Evolutionary conservation across 1,139 yeast genomes (phyloP).

Genomic region (Pichia sp.): DNA sequence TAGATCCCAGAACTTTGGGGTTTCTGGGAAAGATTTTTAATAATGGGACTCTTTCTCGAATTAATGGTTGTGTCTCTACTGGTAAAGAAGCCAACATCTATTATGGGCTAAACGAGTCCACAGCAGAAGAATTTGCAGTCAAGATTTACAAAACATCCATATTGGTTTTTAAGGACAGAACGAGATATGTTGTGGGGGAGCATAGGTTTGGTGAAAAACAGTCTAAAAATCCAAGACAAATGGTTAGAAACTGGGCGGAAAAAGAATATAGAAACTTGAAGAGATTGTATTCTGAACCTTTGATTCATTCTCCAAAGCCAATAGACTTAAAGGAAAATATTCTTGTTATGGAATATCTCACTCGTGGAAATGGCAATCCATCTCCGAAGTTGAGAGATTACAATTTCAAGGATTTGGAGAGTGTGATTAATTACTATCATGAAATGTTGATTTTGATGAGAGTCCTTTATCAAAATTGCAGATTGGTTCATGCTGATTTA

Average conservation of each 20-base stretch:
- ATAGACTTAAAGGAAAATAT: constrained; percentile 85
- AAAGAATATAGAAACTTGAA: constrained; percentile 92
- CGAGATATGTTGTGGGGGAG: constrained; percentile 94
- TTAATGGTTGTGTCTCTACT: constrained; percentile 92
- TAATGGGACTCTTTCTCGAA: constrained; percentile 75
- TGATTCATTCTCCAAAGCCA: constrained; percentile 92
- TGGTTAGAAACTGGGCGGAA: constrained; percentile 99
- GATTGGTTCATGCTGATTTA: constrained; percentile 93
- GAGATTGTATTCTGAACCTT: constrained; percentile 60
- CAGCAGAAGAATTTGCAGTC: constrained; percentile 67
- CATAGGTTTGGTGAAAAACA: constrained; percentile 80
- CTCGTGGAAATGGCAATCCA: constrained; percentile 62
- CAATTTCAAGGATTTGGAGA: constrained; percentile 59
- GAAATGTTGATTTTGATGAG: constrained; percentile 83
- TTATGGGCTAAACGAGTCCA: constrained; percentile 76
- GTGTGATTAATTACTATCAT: constrained; percentile 63
- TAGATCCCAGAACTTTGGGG: constrained; percentile 89
- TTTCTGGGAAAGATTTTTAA: constrained; percentile 78
- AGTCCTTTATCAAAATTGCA: constrained; percentile 79
- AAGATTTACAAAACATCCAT: constrained; percentile 96
- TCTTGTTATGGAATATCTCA: constrained; percentile 87
- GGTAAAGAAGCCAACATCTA: constrained; percentile 99
- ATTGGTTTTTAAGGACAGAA: constrained; percentile 91
- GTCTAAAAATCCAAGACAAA: constrained; percentile 90
- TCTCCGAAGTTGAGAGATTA: constrained; percentile 87